phyloP scores from a whole-genome alignment of 2,329 filamentous ascomycete species.

The Talaromyces sp. region DNA sequence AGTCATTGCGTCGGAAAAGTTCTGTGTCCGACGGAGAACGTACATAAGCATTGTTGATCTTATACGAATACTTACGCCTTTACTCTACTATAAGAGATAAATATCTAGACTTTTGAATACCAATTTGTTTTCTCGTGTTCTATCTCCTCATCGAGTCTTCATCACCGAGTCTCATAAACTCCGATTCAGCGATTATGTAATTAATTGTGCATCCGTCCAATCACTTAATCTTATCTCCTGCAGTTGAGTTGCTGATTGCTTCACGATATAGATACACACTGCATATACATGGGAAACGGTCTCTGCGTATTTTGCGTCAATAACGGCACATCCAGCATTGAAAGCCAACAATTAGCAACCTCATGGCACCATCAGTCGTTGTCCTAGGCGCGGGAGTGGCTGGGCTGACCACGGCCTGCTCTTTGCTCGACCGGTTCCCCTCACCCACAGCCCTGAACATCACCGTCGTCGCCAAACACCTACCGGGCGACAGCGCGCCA shows the following conservation, averaged over 20 bases:
- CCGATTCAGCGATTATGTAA: neutral
- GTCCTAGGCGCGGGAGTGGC: constrained; percentile 51
- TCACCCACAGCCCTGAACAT: neutral
- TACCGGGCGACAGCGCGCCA: constrained; percentile 7
- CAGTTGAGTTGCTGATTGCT: too few relatives aligned
- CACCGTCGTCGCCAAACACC: constrained; percentile 10
- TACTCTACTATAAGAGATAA: neutral
- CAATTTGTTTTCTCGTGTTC: neutral
- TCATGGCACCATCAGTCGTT: neutral
- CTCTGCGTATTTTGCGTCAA: too few relatives aligned
- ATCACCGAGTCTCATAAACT: too few relatives aligned
- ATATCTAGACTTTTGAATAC: neutral
- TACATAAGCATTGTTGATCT: constrained; percentile 11
- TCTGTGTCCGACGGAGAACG: neutral
- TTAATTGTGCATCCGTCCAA: neutral
- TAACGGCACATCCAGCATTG: neutral
- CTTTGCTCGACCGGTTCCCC: constrained; percentile 40
- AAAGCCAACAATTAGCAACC: neutral
- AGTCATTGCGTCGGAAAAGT: constrained; percentile 12
- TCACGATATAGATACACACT: too few relatives aligned
- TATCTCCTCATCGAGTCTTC: neutral
- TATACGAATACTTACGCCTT: neutral
- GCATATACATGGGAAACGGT: too few relatives aligned
- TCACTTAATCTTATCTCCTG: too few relatives aligned
- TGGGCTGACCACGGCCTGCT: constrained; percentile 79